Conservation (phyloP, 208 protist species). For the Wallacemonas sp. region DNA sequence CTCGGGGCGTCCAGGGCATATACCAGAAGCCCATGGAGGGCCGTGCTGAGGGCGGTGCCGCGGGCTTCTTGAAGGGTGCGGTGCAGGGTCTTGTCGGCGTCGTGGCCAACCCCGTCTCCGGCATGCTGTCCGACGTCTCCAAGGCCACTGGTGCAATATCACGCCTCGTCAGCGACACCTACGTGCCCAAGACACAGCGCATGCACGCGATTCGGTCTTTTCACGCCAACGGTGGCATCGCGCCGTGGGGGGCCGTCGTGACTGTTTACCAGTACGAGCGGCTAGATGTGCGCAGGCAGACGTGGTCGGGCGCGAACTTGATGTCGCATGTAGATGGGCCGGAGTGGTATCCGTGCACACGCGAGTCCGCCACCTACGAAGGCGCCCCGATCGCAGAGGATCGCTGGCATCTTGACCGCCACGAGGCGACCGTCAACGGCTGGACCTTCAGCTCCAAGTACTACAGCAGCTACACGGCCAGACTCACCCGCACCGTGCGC, state of each 20-base stretch:
- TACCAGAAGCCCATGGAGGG: slow-evolving; percentile 86
- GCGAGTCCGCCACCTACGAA: slow-evolving; percentile 43
- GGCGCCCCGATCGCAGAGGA: slow-evolving; percentile 23
- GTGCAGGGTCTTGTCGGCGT: slow-evolving; percentile 88
- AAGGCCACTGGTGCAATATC: slow-evolving; percentile 58
- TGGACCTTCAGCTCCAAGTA: slow-evolving; percentile 80
- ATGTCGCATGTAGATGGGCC: slow-evolving; percentile 54
- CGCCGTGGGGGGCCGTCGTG: slow-evolving; percentile 52
- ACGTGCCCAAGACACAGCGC: slow-evolving; percentile 64
- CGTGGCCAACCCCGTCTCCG: slow-evolving; percentile 80
- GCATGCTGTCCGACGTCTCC: slow-evolving; percentile 82
- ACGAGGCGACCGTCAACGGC: slow-evolving; percentile 69
- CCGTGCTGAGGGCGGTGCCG: slow-evolving; percentile 63
- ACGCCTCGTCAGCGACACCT: slow-evolving; percentile 66
- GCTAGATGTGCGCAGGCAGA: slow-evolving; percentile 23
- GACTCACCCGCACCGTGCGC: slow-evolving; percentile 30
- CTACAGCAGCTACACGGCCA: slow-evolving; percentile 61
- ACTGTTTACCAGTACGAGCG: slow-evolving; percentile 83
- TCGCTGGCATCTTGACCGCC: slow-evolving; percentile 65
- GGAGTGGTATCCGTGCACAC: slow-evolving; percentile 64
- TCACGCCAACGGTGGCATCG: slow-evolving; percentile 74
- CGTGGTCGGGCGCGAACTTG: slow-evolving; percentile 41
- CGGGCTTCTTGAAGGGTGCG: slow-evolving; percentile 80
- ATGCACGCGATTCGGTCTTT: slow-evolving; percentile 69
- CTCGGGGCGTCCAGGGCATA: slow-evolving; percentile 76